Evolutionary conservation across 768 basidiomycete genomes (phyloP), one percentile per base, ranked within the genome.

Genomic region (Russula sp.): DNA sequence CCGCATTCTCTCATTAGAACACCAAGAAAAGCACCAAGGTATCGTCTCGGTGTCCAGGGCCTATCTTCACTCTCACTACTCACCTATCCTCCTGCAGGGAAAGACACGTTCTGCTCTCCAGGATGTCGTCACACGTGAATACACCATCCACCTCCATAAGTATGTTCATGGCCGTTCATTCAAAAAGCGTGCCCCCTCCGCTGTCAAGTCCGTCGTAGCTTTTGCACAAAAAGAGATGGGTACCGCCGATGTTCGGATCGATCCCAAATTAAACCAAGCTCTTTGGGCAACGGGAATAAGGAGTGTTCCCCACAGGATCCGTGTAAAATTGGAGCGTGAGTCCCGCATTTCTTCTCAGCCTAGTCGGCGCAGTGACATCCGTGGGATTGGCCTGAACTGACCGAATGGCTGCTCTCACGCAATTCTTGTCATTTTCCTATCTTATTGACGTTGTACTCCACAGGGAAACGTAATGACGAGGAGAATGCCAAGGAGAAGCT

Each of bases 401-500:
- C 18, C 18, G 14, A 7, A n/a, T 29, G 18, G 11, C 50, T 47
- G 16, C 6, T 34, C 38, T 7, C 20, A 13, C 18, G 32, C 36
- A 2, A 16, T 14, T 9, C 8, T 34, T n/a, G 16, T 56, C 35
- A 25, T 18, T 11, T 53, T 25, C 39, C 47, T 20, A 48, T 35
- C 32, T 48, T 49, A 29, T 47, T 47, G 16, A 55, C 16, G 3
- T 10, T 35, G 38, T 29, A 38, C 22, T 34, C 16, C 70, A 2
- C 69, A 94, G 90, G 96, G 70, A 96, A 95, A 81, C 90, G 97
- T 71, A 98, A 98, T 75, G 96, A 99, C 76, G 95, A 98, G 69
- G 96, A 99, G 81, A 89, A 87, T 70, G 96, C 97, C 61, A 97
- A 95, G 80, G 95, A 96, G 82, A 97, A 95, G 80, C 87, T 97